Evolutionary conservation across 768 basidiomycete species (phyloP), one percentile per base, ranked within the genome.

Genomic region (Lactifluus rugatus): DNA sequence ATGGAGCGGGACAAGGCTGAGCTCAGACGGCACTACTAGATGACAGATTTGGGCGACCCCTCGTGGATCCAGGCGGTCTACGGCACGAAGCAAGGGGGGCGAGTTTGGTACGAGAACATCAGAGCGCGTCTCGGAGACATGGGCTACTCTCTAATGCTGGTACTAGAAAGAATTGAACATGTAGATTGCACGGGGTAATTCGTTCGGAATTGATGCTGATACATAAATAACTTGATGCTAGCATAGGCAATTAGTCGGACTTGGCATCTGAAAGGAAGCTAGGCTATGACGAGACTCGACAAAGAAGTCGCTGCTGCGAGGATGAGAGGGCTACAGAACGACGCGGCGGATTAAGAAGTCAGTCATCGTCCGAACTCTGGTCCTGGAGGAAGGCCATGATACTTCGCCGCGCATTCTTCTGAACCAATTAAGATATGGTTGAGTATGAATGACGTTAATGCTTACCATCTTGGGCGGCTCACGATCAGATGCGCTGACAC

Each of bases 331-430:
- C 19, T n/a, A 9, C 8, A 14, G 13, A 2, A 54, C 41, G 23
- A 53, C 14, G 48, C 5, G n/a, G 62, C 8, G 25, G 17, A 39
- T 11, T n/a, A 16, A 34, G 11, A 14, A 25, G 34, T 72, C 65
- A 79, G n/a, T 82, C 81, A 19, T 79, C 78, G 37, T 85, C 84
- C 32, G 54, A 56, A 64, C 85, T 87, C 65, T 89, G 84, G 64
- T 86, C 84, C 39, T 72, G 76, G 58, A 90, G 71, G 68, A 89
- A 89, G 5, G 83, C 84, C 74, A 78, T 79, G 51, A 90, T 87
- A 58, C 81, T 85, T 56, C 74, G 73, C 19, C 78, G 73, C 19
- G 80, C 80, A 46, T 72, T 80, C 57, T 63, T 67, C 77, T 78
- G 26, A 52, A 7, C 37, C n/a, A 9, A 37, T 59, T 42, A 54